Percentiles rank a stretch among this genome's conserved stretches.
Evolutionary conservation across 2,329 filamentous ascomycete genomes (phyloP).

Genomic region (Aspergillus felis): DNA sequence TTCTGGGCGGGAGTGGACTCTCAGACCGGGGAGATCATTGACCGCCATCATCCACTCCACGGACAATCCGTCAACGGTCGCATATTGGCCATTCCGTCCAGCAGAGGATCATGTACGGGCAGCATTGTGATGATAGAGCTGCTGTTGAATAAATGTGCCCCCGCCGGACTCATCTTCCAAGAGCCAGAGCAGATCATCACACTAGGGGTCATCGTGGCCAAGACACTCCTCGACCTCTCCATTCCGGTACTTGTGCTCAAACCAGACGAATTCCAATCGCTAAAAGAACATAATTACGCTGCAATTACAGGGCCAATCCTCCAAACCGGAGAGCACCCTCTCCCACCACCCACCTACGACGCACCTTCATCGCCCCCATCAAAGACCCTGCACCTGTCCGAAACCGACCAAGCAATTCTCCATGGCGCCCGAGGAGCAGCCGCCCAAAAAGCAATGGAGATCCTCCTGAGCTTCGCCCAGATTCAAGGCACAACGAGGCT

Average conservation of each 20-base stretch:
- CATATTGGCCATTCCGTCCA: conserved; percentile 43
- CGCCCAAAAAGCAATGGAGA: conserved; percentile 34
- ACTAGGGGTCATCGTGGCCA: conserved; percentile 43
- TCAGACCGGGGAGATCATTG: conserved; percentile 41
- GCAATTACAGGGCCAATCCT: conserved; percentile 2
- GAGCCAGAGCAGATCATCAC: conserved; percentile 44
- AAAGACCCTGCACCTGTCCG: conserved; percentile 14
- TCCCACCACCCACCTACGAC: background rate
- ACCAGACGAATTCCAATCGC: conserved; percentile 11
- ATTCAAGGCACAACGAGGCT: conserved; percentile 32
- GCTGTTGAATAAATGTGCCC: conserved; percentile 38
- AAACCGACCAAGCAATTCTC: conserved; percentile 23
- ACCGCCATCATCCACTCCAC: conserved; percentile 41
- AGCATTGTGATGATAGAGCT: conserved; percentile 46
- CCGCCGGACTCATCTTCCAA: conserved; percentile 41
- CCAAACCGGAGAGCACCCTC: background rate
- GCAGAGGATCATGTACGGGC: conserved; percentile 48
- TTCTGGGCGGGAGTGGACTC: conserved; percentile 47
- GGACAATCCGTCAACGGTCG: conserved; percentile 29
- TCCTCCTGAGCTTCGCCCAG: conserved; percentile 36
- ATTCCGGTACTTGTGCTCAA: conserved; percentile 39
- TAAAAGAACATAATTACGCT: conserved; percentile 1
- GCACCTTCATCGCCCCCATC: background rate
- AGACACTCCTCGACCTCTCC: conserved; percentile 37
- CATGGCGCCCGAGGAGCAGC: conserved; percentile 32